phyloP scores from a whole-genome alignment of 2,329 filamentous ascomycete species.

The Purpureocillium takamizusanense region DNA sequence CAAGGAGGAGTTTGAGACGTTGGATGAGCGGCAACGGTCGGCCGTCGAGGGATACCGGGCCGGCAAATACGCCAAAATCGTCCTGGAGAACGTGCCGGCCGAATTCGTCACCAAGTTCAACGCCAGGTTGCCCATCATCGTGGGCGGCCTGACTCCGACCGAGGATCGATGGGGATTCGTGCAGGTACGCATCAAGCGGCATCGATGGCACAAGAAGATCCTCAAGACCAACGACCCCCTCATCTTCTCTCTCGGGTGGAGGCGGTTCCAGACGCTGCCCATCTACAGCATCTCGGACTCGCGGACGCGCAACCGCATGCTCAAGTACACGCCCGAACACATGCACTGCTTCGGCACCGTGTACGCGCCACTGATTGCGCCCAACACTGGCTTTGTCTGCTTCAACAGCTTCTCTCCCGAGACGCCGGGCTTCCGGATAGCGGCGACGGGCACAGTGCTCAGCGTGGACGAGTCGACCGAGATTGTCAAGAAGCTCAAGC shows the following conservation, averaged over 20 bases:
- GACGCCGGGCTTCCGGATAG: constrained; percentile 85
- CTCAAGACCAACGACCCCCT: constrained; percentile 96
- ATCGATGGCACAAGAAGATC: constrained; percentile 99
- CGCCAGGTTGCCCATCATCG: constrained; percentile 71
- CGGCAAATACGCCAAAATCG: constrained; percentile 86
- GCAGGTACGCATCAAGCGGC: constrained; percentile 92
- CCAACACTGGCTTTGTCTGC: constrained; percentile 91
- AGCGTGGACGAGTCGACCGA: constrained; percentile 93
- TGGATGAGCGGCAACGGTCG: constrained; percentile 75
- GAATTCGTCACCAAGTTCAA: constrained; percentile 84
- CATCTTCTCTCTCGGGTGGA: constrained; percentile 94
- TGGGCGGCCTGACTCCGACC: constrained; percentile 86
- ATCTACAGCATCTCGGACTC: constrained; percentile 95
- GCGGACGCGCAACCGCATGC: constrained; percentile 88
- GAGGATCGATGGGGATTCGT: constrained; percentile 95
- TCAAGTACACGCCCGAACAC: constrained; percentile 98
- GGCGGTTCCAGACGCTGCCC: constrained; percentile 84
- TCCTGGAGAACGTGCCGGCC: constrained; percentile 79
- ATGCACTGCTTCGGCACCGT: constrained; percentile 98
- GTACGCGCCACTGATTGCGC: constrained; percentile 88
- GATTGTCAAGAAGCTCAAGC: constrained; percentile 98
- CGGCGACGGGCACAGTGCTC: constrained; percentile 86
- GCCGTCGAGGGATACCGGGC: constrained; percentile 86
- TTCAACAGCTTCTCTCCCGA: constrained; percentile 81
- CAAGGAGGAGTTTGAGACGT: constrained; percentile 78